phyloP scores from a whole-genome alignment of 1,284 basidiomycete genomes.

The Cystobasidiaceae sp. region DNA sequence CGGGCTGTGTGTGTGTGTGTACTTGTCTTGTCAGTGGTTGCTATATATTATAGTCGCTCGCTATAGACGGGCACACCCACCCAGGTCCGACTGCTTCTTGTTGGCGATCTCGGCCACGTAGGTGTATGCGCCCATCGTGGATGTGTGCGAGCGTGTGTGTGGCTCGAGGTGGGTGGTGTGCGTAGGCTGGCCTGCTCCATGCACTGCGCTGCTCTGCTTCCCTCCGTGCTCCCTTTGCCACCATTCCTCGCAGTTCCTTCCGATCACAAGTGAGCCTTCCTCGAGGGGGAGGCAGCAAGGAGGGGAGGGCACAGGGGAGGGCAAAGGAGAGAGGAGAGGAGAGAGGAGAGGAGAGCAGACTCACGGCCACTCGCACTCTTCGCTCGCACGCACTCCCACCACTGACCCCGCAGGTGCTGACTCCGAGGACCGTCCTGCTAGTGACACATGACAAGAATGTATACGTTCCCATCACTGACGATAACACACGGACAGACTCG shows the following conservation, averaged over 20 bases:
- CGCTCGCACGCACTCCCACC: too few relatives aligned
- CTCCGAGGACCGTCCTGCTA: too few relatives aligned
- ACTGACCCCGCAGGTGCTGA: too few relatives aligned
- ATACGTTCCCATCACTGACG: too few relatives aligned
- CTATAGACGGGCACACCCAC: neutral
- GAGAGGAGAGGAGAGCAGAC: too few relatives aligned
- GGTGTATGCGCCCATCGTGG: conserved; percentile 44
- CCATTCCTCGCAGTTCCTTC: neutral
- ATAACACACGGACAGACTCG: too few relatives aligned
- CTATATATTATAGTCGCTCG: conserved; percentile 44
- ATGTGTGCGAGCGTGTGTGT: neutral
- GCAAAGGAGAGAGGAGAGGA: too few relatives aligned
- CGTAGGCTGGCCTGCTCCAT: neutral
- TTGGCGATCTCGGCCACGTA: conserved; percentile 82
- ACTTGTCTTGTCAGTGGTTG: neutral
- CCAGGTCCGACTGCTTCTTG: conserved; percentile 42
- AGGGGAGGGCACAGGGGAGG: too few relatives aligned
- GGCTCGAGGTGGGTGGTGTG: neutral
- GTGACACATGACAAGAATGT: too few relatives aligned
- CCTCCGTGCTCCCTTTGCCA: neutral
- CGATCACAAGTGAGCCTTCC: neutral
- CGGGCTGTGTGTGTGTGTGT: conserved; percentile 62
- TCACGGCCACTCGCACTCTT: too few relatives aligned
- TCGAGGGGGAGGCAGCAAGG: neutral
- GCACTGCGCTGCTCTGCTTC: neutral